These are phyloP conservation scores for Fusarium chuoi DNA, from an alignment of 2,329 filamentous ascomycete genomes.

Conservation along the genomic window DNA sequence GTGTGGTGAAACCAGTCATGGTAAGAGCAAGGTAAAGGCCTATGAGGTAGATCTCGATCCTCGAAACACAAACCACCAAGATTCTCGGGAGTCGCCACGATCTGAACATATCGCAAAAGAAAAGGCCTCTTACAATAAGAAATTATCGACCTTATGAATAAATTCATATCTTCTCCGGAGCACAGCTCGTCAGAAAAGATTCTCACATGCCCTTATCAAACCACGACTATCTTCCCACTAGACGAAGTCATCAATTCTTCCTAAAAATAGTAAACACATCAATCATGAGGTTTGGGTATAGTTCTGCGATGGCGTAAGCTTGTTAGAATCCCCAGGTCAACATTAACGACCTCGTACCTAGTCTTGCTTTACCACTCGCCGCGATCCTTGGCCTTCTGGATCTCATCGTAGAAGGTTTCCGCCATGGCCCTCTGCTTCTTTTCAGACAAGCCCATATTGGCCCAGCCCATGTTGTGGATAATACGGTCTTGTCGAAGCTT, in stretches of 20 bases:
- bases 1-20: background rate
- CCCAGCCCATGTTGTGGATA: background rate
- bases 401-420: background rate
- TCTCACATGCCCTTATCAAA: background rate
- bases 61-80: too few species aligned
- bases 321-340: too few species aligned
- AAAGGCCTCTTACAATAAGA: too few species aligned
- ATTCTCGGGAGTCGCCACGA: background rate
- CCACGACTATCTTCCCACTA: rapidly evolving
- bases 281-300: rapidly evolving
- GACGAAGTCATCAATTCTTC: background rate
- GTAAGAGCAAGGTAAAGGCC: too few species aligned
- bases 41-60: too few species aligned
- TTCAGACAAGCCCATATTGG: rapidly evolving
- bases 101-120: too few species aligned
- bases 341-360: rapidly evolving
- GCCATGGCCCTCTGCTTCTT: background rate
- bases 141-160: too few species aligned
- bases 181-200: too few species aligned
- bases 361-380: background rate
- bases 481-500: background rate
- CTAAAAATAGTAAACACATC: background rate
- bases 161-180: background rate
- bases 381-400: background rate
- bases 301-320: rapidly evolving